Evolutionary conservation across 768 basidiomycete species (phyloP).

Genomic region (Exsudoporus frostii): DNA sequence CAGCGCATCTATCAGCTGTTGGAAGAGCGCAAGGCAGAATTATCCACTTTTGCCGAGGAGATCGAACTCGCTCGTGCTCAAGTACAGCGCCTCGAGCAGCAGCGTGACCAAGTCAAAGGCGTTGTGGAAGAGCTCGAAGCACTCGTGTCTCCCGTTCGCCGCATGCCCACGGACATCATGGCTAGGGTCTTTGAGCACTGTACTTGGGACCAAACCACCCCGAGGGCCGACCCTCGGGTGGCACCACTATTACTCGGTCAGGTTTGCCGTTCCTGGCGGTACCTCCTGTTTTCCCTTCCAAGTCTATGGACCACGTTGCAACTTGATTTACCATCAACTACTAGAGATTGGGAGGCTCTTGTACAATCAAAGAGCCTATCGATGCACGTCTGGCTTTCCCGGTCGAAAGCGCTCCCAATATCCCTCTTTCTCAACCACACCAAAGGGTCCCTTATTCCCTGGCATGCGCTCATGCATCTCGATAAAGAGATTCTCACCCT

Average conservation of each 20-base stretch:
- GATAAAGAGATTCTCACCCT: constrained; percentile 30
- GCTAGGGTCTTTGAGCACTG: constrained; percentile 26
- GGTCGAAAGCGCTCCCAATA: constrained; percentile 28
- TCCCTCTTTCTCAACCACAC: constrained; percentile 23
- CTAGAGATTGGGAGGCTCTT: constrained; percentile 24
- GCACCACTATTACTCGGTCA: constrained; percentile 28
- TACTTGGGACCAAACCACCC: constrained; percentile 7
- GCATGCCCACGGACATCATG: constrained; percentile 32
- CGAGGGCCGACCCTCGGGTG: constrained; percentile 7
- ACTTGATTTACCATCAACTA: constrained; percentile 21
- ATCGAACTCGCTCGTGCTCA: constrained; percentile 22
- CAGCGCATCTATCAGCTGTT: constrained; percentile 15
- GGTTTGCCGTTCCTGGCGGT: constrained; percentile 32
- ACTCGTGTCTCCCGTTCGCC: constrained; percentile 28
- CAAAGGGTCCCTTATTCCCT: constrained; percentile 21
- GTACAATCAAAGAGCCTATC: constrained; percentile 25
- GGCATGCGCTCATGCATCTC: constrained; percentile 28
- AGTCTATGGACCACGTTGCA: constrained; percentile 23
- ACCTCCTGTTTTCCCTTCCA: constrained; percentile 28
- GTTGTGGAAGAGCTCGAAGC: constrained; percentile 27
- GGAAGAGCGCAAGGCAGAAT: constrained; percentile 10
- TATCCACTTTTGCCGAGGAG: constrained; percentile 17
- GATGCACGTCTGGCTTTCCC: constrained; percentile 32
- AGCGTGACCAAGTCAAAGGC: constrained; percentile 2
- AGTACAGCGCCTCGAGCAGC: constrained; percentile 18